These are phyloP conservation scores for Hydrangea macrophylla DNA, from an alignment of 148 eudicot species.

Conservation along the genomic window DNA sequence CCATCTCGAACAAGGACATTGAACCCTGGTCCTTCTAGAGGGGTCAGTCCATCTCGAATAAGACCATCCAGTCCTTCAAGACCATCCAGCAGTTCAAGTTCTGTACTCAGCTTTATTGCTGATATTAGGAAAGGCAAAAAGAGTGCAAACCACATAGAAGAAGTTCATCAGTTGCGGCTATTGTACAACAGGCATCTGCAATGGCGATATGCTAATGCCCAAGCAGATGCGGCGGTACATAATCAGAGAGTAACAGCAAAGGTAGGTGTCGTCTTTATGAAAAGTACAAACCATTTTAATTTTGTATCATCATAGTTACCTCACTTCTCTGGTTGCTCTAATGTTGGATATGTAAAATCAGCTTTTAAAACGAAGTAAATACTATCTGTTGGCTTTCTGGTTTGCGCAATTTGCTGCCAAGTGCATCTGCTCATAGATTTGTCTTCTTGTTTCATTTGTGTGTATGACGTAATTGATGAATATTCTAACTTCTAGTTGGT, in stretches of 20 bases:
- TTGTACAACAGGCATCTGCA: conserved; percentile 80
- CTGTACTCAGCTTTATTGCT: conserved; percentile 85
- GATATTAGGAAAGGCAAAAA: conserved; percentile 85
- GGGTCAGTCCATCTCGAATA: conserved; percentile 64
- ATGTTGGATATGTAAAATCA: neutral
- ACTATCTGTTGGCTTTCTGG: too few relatives aligned
- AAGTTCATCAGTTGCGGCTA: conserved; percentile 80
- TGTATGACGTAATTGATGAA: conserved; percentile 5
- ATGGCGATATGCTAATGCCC: conserved; percentile 91
- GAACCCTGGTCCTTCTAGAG: conserved; percentile 38
- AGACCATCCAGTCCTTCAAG: conserved; percentile 77
- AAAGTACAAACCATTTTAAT: neutral
- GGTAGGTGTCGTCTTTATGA: conserved; percentile 31
- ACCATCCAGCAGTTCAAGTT: conserved; percentile 56
- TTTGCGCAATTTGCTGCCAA: neutral
- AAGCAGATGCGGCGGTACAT: conserved; percentile 46
- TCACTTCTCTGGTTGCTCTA: neutral
- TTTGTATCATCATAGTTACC: neutral
- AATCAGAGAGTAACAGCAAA: conserved; percentile 59
- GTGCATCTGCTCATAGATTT: neutral
- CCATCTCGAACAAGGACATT: conserved; percentile 47
- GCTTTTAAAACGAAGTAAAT: too few relatives aligned
- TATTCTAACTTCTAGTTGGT: neutral
- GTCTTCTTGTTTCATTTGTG: too few relatives aligned
- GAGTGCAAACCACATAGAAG: conserved; percentile 66